Conservation (phyloP, 352 stramenopile species). For the Phytophthora capsici region DNA sequence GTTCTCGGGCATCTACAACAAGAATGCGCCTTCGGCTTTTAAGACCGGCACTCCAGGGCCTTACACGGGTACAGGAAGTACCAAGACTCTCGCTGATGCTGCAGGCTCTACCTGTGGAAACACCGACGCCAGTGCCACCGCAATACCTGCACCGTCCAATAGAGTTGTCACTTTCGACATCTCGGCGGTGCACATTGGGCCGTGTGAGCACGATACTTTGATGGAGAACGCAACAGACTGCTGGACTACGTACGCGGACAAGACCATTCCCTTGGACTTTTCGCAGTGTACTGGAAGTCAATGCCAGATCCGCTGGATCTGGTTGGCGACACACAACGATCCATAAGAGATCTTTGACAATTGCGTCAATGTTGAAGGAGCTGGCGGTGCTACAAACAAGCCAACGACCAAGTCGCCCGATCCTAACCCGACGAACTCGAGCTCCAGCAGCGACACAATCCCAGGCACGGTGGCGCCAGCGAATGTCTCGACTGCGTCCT, state of each 20-base stretch:
- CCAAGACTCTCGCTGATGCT: slow-evolving; percentile 34
- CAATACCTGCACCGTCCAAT: slow-evolving; percentile 31
- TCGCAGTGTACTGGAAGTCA: slow-evolving; percentile 31
- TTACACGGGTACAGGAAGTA: slow-evolving; percentile 39
- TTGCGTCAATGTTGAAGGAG: slow-evolving; percentile 33
- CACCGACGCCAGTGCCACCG: slow-evolving; percentile 34
- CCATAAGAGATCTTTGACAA: slow-evolving; percentile 59
- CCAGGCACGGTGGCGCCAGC: slow-evolving; percentile 13
- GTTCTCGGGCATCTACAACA: slow-evolving; percentile 42
- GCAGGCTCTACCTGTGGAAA: slow-evolving; percentile 47
- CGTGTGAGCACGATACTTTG: slow-evolving; percentile 37
- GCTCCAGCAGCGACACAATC: slow-evolving; percentile 4
- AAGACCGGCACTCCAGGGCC: slow-evolving; percentile 34
- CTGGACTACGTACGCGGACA: slow-evolving; percentile 38
- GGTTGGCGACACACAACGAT: slow-evolving; percentile 54
- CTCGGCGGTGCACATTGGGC: slow-evolving; percentile 43
- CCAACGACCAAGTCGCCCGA: slow-evolving; percentile 4
- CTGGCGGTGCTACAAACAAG: slow-evolving; percentile 1
- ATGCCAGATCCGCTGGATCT: slow-evolving; percentile 52
- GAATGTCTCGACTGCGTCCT: slow-evolving; percentile 13
- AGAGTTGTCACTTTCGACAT: slow-evolving; percentile 36
- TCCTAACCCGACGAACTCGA: background rate
- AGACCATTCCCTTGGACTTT: slow-evolving; percentile 44
- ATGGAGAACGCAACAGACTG: slow-evolving; percentile 40
- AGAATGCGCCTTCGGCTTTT: slow-evolving; percentile 30